Conservation (phyloP, 2,329 filamentous ascomycete genomes). For the Aspergillus versicolor region DNA sequence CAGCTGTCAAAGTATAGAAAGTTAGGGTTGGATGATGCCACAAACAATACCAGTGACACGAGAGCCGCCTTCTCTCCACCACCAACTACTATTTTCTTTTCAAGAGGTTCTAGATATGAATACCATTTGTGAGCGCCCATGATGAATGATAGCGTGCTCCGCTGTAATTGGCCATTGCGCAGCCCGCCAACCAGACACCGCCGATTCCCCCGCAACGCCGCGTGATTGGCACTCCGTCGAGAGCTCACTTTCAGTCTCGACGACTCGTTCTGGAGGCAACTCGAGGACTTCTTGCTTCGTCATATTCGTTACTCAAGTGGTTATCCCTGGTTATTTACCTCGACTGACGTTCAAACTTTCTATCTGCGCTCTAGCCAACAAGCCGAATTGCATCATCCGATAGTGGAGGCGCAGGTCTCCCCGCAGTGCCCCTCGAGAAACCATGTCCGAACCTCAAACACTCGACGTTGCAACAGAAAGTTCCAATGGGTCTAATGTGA, state of each 20-base stretch:
- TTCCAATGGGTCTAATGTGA: conserved; percentile 29
- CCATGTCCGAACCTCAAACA: conserved; percentile 37
- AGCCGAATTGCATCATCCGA: neutral
- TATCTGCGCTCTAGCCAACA: neutral
- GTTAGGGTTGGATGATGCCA: neutral
- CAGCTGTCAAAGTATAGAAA: neutral
- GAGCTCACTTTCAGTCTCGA: conserved; percentile 1
- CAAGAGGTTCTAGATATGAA: no score
- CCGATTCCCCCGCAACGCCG: conserved; percentile 20
- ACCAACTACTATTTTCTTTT: no score
- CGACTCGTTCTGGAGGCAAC: neutral
- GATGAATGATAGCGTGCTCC: neutral
- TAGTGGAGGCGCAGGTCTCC: conserved; percentile 6
- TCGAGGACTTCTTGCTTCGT: neutral
- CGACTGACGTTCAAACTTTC: neutral
- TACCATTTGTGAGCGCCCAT: no score
- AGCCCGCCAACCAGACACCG: conserved; percentile 19
- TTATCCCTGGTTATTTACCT: neutral
- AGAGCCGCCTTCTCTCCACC: neutral
- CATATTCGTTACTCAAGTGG: neutral
- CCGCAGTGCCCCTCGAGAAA: conserved; percentile 12
- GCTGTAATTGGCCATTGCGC: conserved; percentile 19
- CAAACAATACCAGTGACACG: neutral
- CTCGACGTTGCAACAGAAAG: conserved; percentile 28
- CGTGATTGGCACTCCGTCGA: conserved; percentile 12